A percentile compares a stretch with the other conserved stretches of the same genome.
Evolutionary conservation across 2,329 filamentous ascomycete species (phyloP).

Genomic region (Penicillium oxalicum): DNA sequence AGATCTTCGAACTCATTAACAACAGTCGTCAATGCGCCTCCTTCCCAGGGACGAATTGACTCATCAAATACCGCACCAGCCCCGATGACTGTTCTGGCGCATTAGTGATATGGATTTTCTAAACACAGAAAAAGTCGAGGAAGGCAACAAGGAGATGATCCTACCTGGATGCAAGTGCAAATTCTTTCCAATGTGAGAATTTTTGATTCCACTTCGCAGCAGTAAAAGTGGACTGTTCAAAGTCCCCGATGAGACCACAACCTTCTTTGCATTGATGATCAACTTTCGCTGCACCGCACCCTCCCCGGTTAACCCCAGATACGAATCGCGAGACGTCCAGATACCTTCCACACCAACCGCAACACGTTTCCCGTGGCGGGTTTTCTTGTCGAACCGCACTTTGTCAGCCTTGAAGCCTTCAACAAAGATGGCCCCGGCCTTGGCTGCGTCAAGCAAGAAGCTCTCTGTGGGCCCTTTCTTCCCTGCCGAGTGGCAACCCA

Average conservation of each 20-base stretch:
- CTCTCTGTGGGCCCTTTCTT: slow-evolving; percentile 74
- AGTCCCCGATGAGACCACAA: slow-evolving; percentile 71
- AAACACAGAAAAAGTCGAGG: too few relatives aligned
- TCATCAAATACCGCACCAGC: slow-evolving; percentile 59
- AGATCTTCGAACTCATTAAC: slow-evolving; percentile 74
- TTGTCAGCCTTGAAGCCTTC: slow-evolving; percentile 72
- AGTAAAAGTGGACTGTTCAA: slow-evolving; percentile 73
- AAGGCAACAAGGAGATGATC: slow-evolving; percentile 18
- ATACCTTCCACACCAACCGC: slow-evolving; percentile 67
- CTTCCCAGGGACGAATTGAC: slow-evolving; percentile 66
- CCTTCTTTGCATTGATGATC: slow-evolving; percentile 69
- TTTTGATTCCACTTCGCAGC: slow-evolving; percentile 71
- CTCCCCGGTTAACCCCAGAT: slow-evolving; percentile 52
- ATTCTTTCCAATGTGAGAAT: slow-evolving; percentile 74
- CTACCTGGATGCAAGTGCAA: slow-evolving; percentile 74
- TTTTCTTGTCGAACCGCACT: slow-evolving; percentile 54
- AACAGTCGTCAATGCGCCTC: slow-evolving; percentile 72
- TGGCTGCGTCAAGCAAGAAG: slow-evolving; percentile 73
- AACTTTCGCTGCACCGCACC: slow-evolving; percentile 54
- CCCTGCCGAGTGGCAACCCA: slow-evolving; percentile 57
- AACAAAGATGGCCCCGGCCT: slow-evolving; percentile 71
- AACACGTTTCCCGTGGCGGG: slow-evolving; percentile 43
- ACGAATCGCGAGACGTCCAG: slow-evolving; percentile 66
- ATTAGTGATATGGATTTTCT: too few relatives aligned
- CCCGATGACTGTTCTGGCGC: slow-evolving; percentile 30